phyloP scores from a whole-genome alignment of 2,329 filamentous ascomycete genomes.

The Diplodia corticola region DNA sequence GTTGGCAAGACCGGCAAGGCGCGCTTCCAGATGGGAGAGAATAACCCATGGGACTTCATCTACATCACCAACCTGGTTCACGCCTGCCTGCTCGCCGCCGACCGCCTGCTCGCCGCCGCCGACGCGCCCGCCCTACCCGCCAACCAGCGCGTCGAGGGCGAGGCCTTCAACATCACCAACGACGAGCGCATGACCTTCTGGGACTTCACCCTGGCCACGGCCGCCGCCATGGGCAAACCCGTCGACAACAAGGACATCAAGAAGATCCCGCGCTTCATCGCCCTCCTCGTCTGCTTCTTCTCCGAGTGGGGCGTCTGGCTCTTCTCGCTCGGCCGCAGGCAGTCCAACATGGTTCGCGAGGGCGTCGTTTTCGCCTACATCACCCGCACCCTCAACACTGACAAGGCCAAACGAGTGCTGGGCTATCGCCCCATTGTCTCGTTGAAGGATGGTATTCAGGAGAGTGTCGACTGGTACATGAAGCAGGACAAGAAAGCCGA shows the following conservation, averaged over 20 bases:
- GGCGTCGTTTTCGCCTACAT: slow-evolving; percentile 23
- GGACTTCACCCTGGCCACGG: slow-evolving; percentile 15
- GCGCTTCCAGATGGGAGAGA: slow-evolving; percentile 27
- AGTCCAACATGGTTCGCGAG: slow-evolving; percentile 21
- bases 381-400: slow-evolving; percentile 22
- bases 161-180: slow-evolving; percentile 27
- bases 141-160: slow-evolving; percentile 25
- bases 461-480: slow-evolving; percentile 24
- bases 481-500: background rate
- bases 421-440: slow-evolving; percentile 21
- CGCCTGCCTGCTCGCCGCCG: slow-evolving; percentile 25
- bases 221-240: slow-evolving; percentile 19
- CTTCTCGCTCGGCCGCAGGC: slow-evolving; percentile 24
- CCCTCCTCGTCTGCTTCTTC: slow-evolving; percentile 11
- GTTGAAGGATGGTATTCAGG: slow-evolving; percentile 22
- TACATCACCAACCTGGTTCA: slow-evolving; percentile 25
- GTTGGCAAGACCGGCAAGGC: slow-evolving; percentile 22
- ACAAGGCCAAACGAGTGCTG: slow-evolving; percentile 23
- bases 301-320: slow-evolving; percentile 25
- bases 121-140: slow-evolving; percentile 14
- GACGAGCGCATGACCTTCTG: slow-evolving; percentile 26
- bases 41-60: slow-evolving; percentile 29
- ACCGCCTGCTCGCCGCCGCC: slow-evolving; percentile 24
- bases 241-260: background rate
- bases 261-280: slow-evolving; percentile 19